Conservation (phyloP, 495 filamentous ascomycete species). For the Penicillium roqueforti region DNA sequence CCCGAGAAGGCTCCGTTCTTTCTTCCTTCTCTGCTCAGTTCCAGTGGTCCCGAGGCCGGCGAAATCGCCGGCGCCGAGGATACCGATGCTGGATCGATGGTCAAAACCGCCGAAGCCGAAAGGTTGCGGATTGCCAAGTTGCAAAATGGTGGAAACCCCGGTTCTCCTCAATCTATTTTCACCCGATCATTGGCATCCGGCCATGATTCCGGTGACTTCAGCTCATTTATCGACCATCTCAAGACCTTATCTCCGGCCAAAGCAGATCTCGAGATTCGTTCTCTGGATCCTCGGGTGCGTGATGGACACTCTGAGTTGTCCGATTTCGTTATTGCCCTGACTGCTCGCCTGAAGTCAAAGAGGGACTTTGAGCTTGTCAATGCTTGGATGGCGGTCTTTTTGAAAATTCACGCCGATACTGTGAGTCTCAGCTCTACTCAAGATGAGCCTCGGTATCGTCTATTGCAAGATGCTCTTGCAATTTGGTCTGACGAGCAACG, state of each 20-base stretch:
- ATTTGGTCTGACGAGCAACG: conserved; percentile 66
- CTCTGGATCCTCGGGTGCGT: conserved; percentile 51
- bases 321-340: conserved; percentile 73
- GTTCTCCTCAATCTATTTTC: conserved; percentile 45
- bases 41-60: conserved; percentile 24
- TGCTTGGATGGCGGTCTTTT: conserved; percentile 93
- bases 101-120: conserved; percentile 37
- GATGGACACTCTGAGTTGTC: conserved; percentile 51
- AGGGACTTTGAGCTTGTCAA: conserved; percentile 90
- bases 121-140: conserved; percentile 53
- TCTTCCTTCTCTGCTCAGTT: conserved; percentile 62
- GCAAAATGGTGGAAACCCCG: conserved; percentile 21
- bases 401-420: conserved; percentile 68
- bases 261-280: conserved; percentile 85
- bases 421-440: conserved; percentile 43
- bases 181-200: conserved; percentile 50
- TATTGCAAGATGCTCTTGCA: conserved; percentile 50
- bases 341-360: conserved; percentile 56
- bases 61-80: conserved; percentile 21
- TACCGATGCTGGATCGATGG: conserved; percentile 38
- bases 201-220: conserved; percentile 43
- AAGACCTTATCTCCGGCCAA: conserved; percentile 73
- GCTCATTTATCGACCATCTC: conserved; percentile 65
- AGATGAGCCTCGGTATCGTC: conserved; percentile 34
- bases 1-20: conserved; percentile 98